Percentiles rank a stretch among this genome's conserved stretches.
phyloP scores from a whole-genome alignment of 2,329 filamentous ascomycete species.

The Epichloe aotearoae region DNA sequence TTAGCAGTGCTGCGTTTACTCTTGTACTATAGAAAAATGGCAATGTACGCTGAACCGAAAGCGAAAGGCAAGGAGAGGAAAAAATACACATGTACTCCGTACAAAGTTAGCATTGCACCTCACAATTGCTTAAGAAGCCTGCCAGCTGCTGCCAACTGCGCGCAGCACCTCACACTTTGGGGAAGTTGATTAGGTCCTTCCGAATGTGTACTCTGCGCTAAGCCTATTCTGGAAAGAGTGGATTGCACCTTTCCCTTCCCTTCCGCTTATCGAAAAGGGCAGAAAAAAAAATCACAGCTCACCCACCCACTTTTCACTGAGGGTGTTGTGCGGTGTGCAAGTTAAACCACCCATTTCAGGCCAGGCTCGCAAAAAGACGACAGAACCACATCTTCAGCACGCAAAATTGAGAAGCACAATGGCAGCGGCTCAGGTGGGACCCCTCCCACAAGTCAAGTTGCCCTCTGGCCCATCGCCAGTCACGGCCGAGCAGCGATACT shows the following conservation, averaged over 20 bases:
- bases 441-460: constrained; percentile 68
- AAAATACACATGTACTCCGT: too few relatives aligned
- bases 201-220: not conserved
- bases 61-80: too few relatives aligned
- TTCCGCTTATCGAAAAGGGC: constrained; percentile 7
- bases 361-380: too few relatives aligned
- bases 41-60: too few relatives aligned
- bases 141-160: too few relatives aligned
- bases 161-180: not conserved
- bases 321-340: not conserved
- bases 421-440: constrained; percentile 64
- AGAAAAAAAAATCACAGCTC: constrained; percentile 16
- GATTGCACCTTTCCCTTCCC: not conserved
- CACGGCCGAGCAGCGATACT: constrained; percentile 90
- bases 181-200: not conserved
- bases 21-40: too few relatives aligned
- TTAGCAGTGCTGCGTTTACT: too few relatives aligned
- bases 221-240: not conserved
- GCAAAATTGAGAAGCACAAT: constrained; percentile 18
- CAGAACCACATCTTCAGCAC: not conserved
- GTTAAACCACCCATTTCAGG: not conserved
- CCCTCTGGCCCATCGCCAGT: constrained; percentile 69
- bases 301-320: not conserved
- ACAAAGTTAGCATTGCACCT: too few relatives aligned
- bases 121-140: too few relatives aligned